Conservation (phyloP, 164 flowering plant species). For the Magnolia officinalis region DNA sequence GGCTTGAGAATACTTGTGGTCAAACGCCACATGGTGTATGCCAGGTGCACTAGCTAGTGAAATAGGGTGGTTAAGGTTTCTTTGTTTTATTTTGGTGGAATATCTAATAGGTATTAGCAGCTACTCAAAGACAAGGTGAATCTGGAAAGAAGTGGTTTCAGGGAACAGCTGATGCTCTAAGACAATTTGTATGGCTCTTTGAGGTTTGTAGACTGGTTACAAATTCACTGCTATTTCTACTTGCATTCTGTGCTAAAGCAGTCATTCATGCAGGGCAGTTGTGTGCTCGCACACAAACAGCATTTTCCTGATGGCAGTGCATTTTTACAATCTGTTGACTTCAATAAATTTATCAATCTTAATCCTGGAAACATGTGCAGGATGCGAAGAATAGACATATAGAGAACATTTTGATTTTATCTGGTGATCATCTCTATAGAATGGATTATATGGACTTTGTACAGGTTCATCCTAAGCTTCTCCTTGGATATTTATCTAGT, state of each 20-base stretch:
- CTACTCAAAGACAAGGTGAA: conserved; percentile 18
- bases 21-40: neutral
- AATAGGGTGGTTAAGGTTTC: neutral
- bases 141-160: conserved; percentile 20
- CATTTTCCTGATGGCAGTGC: neutral
- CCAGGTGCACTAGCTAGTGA: neutral
- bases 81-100: neutral
- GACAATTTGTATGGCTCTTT: conserved; percentile 14
- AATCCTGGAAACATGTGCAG: conserved; percentile 22
- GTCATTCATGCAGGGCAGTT: neutral
- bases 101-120: conserved; percentile 14
- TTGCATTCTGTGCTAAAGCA: neutral
- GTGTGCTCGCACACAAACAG: neutral
- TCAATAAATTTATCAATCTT: neutral
- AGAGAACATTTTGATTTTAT: conserved; percentile 70
- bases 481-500: neutral
- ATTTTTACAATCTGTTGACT: neutral
- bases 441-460: conserved; percentile 93
- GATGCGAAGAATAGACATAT: conserved; percentile 77
- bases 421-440: conserved; percentile 93
- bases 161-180: conserved; percentile 20
- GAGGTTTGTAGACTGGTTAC: neutral
- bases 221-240: neutral
- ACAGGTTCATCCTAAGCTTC: conserved; percentile 40
- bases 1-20: neutral